Base-by-base conservation (phyloP, 2,329 filamentous ascomycete species). In the Torrubiella hemipterigena region DNA sequence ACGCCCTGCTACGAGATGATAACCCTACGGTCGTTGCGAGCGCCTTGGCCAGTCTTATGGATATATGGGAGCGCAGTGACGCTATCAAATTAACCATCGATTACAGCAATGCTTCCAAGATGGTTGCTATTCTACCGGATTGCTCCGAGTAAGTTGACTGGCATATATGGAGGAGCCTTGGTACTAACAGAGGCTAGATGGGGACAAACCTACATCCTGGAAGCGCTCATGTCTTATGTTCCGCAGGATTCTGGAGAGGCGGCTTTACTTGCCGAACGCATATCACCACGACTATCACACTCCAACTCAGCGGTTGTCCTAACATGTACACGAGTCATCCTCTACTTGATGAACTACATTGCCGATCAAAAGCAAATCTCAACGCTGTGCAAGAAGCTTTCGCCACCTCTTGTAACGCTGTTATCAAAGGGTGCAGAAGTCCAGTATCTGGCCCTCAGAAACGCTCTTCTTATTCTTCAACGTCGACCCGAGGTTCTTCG, bases 321-420 rank as follows among this genome's bases (percentile, higher is more conserved):
- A 36, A 96, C 91, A 4, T 95, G 86, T 52, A 94, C 95, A 47
- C 78, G 91, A 35, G 91, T 98, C 24, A 87, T 98, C 21, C 71
- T 98, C 30, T 98, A 98, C 51, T 69, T 98, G 36, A 91, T 96
- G 84, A 98, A 98, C 63, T 98, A 98, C 60, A 95, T 98, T 46
- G 71, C 81, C 31, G 87, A 94, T 46, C 75, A 91, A 50, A 91
- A 84, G 57, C 82, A 93, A 43, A 83, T 95, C 39, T 77, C 82
- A 5, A 75, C 78, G 2, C 64, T 98, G 23, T 95, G 86, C 56
- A 77, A 82, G 46, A 98, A 96, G 58, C 69, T 98, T 9, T 96
- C 91, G 6, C 91, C 91, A 11, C 91, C 91, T 4, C 69, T 98
- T 4, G 89, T 98, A 19, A 98, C 91, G 1, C 67, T 98, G 7